Base-by-base conservation (phyloP, 495 filamentous ascomycete genomes). In the Ascobolus immersus region DNA sequence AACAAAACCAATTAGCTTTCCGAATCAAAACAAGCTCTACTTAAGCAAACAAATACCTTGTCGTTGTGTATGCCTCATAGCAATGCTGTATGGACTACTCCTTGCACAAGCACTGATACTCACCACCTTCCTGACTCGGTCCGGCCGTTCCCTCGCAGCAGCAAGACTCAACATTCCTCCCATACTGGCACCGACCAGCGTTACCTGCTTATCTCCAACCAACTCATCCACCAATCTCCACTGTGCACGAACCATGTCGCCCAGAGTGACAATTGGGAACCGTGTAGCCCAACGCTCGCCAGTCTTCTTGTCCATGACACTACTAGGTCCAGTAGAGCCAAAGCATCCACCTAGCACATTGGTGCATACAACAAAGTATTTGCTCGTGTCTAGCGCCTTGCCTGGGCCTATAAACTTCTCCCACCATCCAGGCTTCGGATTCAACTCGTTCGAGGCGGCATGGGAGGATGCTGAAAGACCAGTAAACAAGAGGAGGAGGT, bases 391-490 rank as follows among this genome's bases (percentile, higher is more conserved):
- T 5, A 99, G 52, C 14, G 80, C 71, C 20, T 63, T 61, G 0
- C 78, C 81, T 0, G 89, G 77, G 0, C 86, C 86, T 42, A 99
- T 93, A 52, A 99, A 99, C 51, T 77, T 90, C 57, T 99, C 89
- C 86, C 86, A 99, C 86, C 86, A 99, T 1, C 86, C 86, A 0
- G 77, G 71, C 51, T 90, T 76, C 0, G 76, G 66, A 50, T 94
- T 99, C 10, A 55, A 59, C 22, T 60, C 57, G 15, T 84, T 94
- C 27, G 80, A 92, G 41, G 84, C 80, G 2, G 86, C 86, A 54
- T 99, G 86, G 34, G 81, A 92, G 7, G 81, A 92, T 10, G 86
- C 86, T 3, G 81, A 92, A 2, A 99, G 65, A 10, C 86, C 86
- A 0, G 86, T 99, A 49, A 93, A 79, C 0, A 99, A 57, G 4